A percentile compares a stretch with the other conserved stretches of the same genome.
Evolutionary conservation across 371 early-diverging fungal species (phyloP).

Genomic region (Mortierella sp.): DNA sequence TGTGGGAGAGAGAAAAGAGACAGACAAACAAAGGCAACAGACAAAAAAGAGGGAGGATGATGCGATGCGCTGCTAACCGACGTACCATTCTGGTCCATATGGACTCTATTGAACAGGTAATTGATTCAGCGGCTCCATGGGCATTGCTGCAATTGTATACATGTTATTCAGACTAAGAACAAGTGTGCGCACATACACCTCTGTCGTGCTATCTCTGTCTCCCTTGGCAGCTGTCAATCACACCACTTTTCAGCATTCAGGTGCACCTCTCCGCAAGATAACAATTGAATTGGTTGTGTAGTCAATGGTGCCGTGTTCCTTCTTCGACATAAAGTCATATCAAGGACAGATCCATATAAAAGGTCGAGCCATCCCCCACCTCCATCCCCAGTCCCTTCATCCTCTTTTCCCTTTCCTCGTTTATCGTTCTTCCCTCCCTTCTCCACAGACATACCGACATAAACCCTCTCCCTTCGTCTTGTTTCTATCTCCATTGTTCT

Average conservation of each 20-base stretch:
- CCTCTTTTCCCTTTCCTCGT: neutral
- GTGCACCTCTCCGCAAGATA: neutral
- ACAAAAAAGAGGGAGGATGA: conserved; percentile 1
- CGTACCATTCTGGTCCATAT: neutral
- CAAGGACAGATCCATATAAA: neutral
- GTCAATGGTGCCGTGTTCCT: neutral
- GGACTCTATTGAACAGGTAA: neutral
- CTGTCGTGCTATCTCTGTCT: neutral
- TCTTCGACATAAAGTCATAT: neutral
- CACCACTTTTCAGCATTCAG: conserved; percentile 10
- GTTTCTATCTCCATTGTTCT: conserved; percentile 2
- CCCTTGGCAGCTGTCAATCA: neutral
- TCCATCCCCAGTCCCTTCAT: neutral
- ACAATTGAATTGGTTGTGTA: neutral
- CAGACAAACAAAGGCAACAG: neutral
- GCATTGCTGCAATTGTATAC: neutral
- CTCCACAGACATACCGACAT: neutral
- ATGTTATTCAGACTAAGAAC: neutral
- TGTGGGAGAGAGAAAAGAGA: neutral
- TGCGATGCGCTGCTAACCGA: conserved; percentile 9
- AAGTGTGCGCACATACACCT: conserved; percentile 6
- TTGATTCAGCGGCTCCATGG: neutral
- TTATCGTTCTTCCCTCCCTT: neutral
- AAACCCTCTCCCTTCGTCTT: neutral
- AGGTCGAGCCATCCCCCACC: neutral